Percentiles rank a stretch among this genome's conserved stretches.
Evolutionary conservation across 257 asterid genomes (phyloP).

Genomic region (Vinca minor): DNA sequence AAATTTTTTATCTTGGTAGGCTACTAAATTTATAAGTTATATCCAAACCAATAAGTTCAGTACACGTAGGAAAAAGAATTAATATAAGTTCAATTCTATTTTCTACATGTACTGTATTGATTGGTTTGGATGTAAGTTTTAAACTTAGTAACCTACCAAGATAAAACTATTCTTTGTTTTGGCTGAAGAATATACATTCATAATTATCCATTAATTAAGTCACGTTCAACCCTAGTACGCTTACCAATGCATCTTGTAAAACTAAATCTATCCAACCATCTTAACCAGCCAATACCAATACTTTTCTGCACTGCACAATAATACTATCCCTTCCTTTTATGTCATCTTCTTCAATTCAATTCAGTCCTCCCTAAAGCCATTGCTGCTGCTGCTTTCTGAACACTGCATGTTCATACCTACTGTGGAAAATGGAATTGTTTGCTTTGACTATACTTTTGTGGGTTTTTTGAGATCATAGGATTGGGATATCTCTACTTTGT

Average conservation of each 20-base stretch:
- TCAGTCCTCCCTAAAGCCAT: neutral
- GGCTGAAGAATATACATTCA: no score
- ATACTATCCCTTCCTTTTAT: neutral
- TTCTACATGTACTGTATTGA: no score
- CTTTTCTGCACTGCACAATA: neutral
- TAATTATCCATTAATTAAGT: neutral
- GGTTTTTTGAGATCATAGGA: neutral
- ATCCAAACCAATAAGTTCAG: no score
- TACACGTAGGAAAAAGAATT: no score
- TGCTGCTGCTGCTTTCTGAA: neutral
- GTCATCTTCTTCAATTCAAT: neutral
- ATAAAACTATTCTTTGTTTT: no score
- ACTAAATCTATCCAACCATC: constrained; percentile 20
- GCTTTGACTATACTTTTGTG: neutral
- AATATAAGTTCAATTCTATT: no score
- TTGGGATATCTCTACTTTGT: neutral
- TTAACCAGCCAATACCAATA: constrained; percentile 9
- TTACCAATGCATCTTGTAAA: constrained; percentile 39
- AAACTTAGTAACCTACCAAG: no score
- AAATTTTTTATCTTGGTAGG: no score
- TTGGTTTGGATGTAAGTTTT: no score
- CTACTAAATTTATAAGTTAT: no score
- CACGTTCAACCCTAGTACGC: constrained; percentile 1
- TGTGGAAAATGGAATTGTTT: neutral
- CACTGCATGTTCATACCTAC: neutral